phyloP scores from a whole-genome alignment of 2,329 filamentous ascomycete species.

The Fusarium kyushuense region DNA sequence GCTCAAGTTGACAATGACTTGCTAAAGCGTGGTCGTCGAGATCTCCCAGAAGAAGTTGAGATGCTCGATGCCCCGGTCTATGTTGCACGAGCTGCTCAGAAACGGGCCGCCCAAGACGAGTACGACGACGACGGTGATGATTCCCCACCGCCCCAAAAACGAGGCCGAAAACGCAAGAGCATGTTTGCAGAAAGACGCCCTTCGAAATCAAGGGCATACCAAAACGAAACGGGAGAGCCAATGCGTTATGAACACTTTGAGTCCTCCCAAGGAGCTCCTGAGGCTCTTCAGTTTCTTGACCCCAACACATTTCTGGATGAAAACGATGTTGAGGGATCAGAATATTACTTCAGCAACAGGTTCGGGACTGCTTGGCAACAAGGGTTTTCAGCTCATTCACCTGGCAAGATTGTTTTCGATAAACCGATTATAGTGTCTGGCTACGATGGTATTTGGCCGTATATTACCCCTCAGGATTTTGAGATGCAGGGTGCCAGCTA shows the following conservation, averaged over 20 bases:
- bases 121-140: constrained; percentile 38
- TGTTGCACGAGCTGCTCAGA: constrained; percentile 54
- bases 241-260: constrained; percentile 40
- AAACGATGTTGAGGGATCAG: constrained; percentile 32
- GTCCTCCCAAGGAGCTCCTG: constrained; percentile 25
- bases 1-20: constrained; percentile 27
- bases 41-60: constrained; percentile 59
- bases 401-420: constrained; percentile 34
- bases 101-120: constrained; percentile 46
- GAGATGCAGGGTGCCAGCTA: constrained; percentile 55
- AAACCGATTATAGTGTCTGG: constrained; percentile 44
- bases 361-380: constrained; percentile 21
- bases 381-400: neutral
- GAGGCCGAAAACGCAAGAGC: constrained; percentile 39
- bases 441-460: constrained; percentile 51
- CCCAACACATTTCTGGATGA: constrained; percentile 58
- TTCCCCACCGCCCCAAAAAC: constrained; percentile 36
- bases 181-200: constrained; percentile 7
- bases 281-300: constrained; percentile 54
- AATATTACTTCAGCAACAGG: constrained; percentile 14
- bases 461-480: constrained; percentile 51
- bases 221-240: constrained; percentile 24
- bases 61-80: constrained; percentile 66
- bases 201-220: constrained; percentile 17
- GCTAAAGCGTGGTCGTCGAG: constrained; percentile 52